phyloP scores from a whole-genome alignment of 805 yeast genomes.

The Starmerella stellata region DNA sequence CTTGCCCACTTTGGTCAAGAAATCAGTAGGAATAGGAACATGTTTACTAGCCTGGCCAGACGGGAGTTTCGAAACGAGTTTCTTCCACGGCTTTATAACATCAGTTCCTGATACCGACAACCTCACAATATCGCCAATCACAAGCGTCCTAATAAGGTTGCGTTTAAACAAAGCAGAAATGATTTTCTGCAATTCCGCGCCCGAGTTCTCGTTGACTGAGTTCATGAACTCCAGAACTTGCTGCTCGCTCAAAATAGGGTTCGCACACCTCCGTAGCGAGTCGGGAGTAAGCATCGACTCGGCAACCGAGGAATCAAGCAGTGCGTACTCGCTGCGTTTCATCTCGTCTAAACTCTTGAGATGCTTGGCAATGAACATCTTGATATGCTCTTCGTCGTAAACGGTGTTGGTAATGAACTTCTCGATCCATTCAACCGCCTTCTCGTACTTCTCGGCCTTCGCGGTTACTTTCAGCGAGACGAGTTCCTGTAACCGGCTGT shows the following conservation, averaged over 20 bases:
- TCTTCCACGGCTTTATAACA: slow-evolving; percentile 30
- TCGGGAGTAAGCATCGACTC: slow-evolving; percentile 36
- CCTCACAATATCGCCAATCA: slow-evolving; percentile 47
- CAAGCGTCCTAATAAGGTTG: slow-evolving; percentile 45
- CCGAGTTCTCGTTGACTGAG: slow-evolving; percentile 27
- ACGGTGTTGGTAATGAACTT: slow-evolving; percentile 45
- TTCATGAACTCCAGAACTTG: slow-evolving; percentile 34
- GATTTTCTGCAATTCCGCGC: neutral
- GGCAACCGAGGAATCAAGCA: slow-evolving; percentile 47
- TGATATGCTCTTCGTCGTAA: slow-evolving; percentile 56
- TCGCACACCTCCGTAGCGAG: slow-evolving; percentile 49
- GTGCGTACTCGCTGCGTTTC: slow-evolving; percentile 43
- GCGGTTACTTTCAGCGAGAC: slow-evolving; percentile 45
- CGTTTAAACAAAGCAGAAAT: slow-evolving; percentile 29
- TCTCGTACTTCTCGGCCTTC: slow-evolving; percentile 39
- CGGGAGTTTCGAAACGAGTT: slow-evolving; percentile 2
- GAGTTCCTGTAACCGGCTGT: slow-evolving; percentile 50
- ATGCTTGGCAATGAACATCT: slow-evolving; percentile 43
- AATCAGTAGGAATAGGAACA: slow-evolving; percentile 29
- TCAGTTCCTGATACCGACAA: slow-evolving; percentile 29
- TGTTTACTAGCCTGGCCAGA: neutral
- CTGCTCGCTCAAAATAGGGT: slow-evolving; percentile 44
- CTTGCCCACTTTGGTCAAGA: slow-evolving; percentile 39
- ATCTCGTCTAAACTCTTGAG: slow-evolving; percentile 42
- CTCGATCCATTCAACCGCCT: slow-evolving; percentile 61